Base-by-base conservation (phyloP, 1,284 basidiomycete genomes). In the Amylostereum chailletii region DNA sequence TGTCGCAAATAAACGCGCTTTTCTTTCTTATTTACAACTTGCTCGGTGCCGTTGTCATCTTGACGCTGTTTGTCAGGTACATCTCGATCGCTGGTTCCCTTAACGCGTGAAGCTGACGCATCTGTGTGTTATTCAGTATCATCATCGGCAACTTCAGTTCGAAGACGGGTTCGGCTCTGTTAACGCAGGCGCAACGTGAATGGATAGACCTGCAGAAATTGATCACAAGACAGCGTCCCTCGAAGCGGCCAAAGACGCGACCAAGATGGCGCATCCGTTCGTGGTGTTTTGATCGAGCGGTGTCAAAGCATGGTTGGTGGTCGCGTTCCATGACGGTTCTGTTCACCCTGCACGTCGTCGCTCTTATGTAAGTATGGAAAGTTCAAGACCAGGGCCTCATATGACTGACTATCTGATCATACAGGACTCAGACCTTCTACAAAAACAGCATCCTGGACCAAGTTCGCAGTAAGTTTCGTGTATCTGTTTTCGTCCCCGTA, bases 11-110 rank as follows among this genome's bases (percentile, higher is more conserved):
- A 59, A 94, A 98, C 62, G 88, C 91, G 0, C 77, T 98, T 46
- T 98, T 96, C 67, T 93, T 96, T 70, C 65, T 99, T 49, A 79
- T 94, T 51, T 99, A 95, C 71, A 96, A 96, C 61, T 72, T 98
- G 33, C 71, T 98, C 56, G 95, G 95, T 37, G 94, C 83, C 3
- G 86, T 94, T 31, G 86, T 97, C 45, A 93, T 94, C 59, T 72
- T 92, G 57, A 91, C 91, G 1, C 75, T 94, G 37, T 94, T 94
- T 67, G 78, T 94, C 65, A 90, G 86, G 90, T 90, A 58, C 56
- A 74, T 60, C 3, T 42, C 41, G 19, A 42, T 10, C 26, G 37
- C 48, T 49, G 19, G 38, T 45, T 3, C 1, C 3, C 41, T 42
- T 32, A 27, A 39, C 19, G 31, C 30, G 32, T 48, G 19, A 43